Conservation (phyloP, 139 green algal species). For the Coelastrella sp. region DNA sequence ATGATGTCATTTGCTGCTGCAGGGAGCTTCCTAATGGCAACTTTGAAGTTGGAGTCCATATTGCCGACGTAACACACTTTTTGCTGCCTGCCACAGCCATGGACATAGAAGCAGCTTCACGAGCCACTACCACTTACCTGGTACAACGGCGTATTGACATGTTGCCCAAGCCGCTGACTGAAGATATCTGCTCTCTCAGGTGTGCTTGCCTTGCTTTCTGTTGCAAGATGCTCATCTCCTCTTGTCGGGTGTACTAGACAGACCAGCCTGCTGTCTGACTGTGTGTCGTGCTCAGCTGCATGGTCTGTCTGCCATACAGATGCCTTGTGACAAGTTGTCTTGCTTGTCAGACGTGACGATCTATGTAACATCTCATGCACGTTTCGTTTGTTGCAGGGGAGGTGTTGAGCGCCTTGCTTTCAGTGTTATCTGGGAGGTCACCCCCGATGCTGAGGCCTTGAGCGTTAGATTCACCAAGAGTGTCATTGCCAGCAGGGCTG, state of each 20-base stretch:
- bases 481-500: slow-evolving; percentile 83
- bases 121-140: slow-evolving; percentile 87
- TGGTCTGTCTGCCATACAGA: too few relatives aligned
- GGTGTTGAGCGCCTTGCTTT: slow-evolving; percentile 93
- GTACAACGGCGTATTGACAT: slow-evolving; percentile 94
- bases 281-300: too few relatives aligned
- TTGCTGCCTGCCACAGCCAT: slow-evolving; percentile 77
- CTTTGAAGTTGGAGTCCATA: slow-evolving; percentile 87
- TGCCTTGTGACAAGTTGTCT: too few relatives aligned
- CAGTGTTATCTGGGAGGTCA: slow-evolving; percentile 93
- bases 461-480: slow-evolving; percentile 83
- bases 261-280: too few relatives aligned
- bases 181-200: slow-evolving; percentile 92
- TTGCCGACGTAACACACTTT: slow-evolving; percentile 96
- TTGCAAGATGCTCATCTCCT: too few relatives aligned
- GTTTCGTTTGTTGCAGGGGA: slow-evolving; percentile 48
- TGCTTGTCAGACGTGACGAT: too few relatives aligned
- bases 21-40: slow-evolving; percentile 59
- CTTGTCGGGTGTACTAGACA: too few relatives aligned
- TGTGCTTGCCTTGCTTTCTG: slow-evolving; percentile 38
- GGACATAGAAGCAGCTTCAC: slow-evolving; percentile 82
- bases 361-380: too few relatives aligned
- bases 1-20: neutral
- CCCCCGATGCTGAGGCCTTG: slow-evolving; percentile 66
- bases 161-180: slow-evolving; percentile 92